phyloP scores from a whole-genome alignment of 2,329 filamentous ascomycete species.

The Colletotrichum liriopes region DNA sequence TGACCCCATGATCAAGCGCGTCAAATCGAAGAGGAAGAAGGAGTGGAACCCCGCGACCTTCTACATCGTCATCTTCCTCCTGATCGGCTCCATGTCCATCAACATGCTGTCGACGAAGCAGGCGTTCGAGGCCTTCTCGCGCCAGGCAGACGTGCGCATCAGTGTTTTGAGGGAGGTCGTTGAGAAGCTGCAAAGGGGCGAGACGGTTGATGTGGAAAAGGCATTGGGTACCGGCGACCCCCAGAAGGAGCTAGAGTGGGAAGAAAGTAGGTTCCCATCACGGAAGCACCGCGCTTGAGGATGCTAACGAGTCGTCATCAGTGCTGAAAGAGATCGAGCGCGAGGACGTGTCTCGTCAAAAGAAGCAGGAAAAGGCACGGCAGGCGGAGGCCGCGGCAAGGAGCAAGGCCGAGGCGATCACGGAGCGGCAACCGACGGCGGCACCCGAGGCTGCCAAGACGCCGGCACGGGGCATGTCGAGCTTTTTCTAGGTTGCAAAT shows the following conservation, averaged over 20 bases:
- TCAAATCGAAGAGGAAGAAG: slow-evolving; percentile 65
- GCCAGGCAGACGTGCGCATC: slow-evolving; percentile 86
- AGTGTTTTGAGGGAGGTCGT: slow-evolving; percentile 82
- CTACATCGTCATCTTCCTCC: slow-evolving; percentile 84
- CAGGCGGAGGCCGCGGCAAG: slow-evolving; percentile 36
- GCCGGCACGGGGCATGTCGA: slow-evolving; percentile 55
- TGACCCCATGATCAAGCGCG: slow-evolving; percentile 50
- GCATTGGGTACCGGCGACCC: slow-evolving; percentile 84
- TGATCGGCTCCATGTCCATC: slow-evolving; percentile 97
- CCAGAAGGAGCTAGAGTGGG: slow-evolving; percentile 87
- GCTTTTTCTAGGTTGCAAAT: slow-evolving; percentile 64
- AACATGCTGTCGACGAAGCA: slow-evolving; percentile 88
- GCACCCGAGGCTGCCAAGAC: slow-evolving; percentile 40
- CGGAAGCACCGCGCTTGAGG: not conserved
- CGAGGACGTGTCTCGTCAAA: slow-evolving; percentile 69
- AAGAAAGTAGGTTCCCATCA: slow-evolving; percentile 75
- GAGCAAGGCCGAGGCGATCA: slow-evolving; percentile 46
- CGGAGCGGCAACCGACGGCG: slow-evolving; percentile 36
- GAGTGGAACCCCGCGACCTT: slow-evolving; percentile 88
- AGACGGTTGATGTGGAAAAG: slow-evolving; percentile 88
- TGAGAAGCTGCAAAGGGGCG: slow-evolving; percentile 77
- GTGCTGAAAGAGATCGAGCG: slow-evolving; percentile 78
- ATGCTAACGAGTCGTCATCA: slow-evolving; percentile 51
- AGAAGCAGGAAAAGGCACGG: slow-evolving; percentile 57
- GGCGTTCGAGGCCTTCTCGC: slow-evolving; percentile 79